Evolutionary conservation across 2,329 filamentous ascomycete genomes (phyloP), one percentile per base, ranked within the genome.

Genomic region (Akanthomyces lecanii): DNA sequence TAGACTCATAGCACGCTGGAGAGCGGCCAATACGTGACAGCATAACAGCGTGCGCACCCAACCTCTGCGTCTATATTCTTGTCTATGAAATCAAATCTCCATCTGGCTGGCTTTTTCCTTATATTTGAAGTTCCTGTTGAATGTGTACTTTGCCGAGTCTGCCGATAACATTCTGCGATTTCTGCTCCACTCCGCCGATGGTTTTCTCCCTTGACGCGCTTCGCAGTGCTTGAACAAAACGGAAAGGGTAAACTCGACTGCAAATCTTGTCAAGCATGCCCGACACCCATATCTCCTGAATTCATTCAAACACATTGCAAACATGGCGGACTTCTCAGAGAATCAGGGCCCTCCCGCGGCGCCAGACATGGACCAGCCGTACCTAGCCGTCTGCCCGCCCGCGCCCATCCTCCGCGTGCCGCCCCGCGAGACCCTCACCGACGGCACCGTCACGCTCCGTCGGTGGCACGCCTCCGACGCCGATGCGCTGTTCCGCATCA

Each of bases 361-460:
- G 23, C 45, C 57, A 11, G 51, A 40, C 28, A 10, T 33, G 28
- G 28, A 38, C 18, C 16, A n/a, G 7, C 47, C 47, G 25, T 40
- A 52, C 14, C 47, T 61, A 14, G 48, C 57, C 36, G 36, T 61
- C 48, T 61, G 57, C 38, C 57, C 57, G 18, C 36, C 57, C 5
- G 52, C 60, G 23, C 52, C 60, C 2, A 21, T 5, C 12, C 23
- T 50, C 28, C 42, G 30, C 10, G 18, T 18, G 23, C 44, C 60
- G 10, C 52, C 60, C 16, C 33, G 4, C 14, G 50, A 54, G 59
- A 40, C n/a, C 16, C 16, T 62, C 21, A 62, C 44, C 42, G 60
- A 61, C 38, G 60, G 52, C 52, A 42, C 36, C 44, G 44, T 62
- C 16, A 56, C 60, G 8, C 23, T 62, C 14, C 60, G 60, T 11